Evolutionary conservation across 208 protist genomes (phyloP).

Genomic region (Herpetomonas samuelpessoai): DNA sequence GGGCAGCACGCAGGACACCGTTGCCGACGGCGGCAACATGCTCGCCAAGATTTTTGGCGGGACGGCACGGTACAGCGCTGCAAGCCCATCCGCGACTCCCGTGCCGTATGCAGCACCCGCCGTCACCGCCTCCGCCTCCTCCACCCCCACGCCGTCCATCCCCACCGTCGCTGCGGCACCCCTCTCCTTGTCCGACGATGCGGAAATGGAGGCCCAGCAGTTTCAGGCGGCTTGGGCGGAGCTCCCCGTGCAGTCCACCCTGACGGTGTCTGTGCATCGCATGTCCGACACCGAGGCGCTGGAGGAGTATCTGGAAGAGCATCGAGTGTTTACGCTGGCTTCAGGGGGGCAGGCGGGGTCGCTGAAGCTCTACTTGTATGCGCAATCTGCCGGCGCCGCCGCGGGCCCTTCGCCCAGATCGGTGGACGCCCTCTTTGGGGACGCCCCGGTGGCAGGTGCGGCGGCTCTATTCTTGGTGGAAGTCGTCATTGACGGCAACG

Average conservation of each 20-base stretch:
- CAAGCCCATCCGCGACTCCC: neutral
- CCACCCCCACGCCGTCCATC: neutral
- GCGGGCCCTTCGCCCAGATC: too few relatives aligned
- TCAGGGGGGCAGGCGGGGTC: slow-evolving; percentile 34
- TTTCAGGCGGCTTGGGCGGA: slow-evolving; percentile 42
- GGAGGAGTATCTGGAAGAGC: slow-evolving; percentile 34
- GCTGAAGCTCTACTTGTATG: slow-evolving; percentile 51
- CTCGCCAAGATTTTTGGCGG: neutral
- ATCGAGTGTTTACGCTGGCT: slow-evolving; percentile 48
- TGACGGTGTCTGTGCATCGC: slow-evolving; percentile 17
- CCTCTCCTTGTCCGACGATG: slow-evolving; percentile 31
- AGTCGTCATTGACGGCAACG: slow-evolving; percentile 21
- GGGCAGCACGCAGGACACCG: neutral
- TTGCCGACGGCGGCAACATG: neutral
- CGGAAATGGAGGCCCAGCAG: slow-evolving; percentile 29
- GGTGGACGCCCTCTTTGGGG: neutral
- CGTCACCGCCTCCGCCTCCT: neutral
- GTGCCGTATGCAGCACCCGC: neutral
- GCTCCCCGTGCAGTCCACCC: slow-evolving; percentile 7
- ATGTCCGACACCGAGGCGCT: slow-evolving; percentile 17
- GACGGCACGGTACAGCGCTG: neutral
- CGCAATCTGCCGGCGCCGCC: slow-evolving; percentile 21
- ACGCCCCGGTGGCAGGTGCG: neutral
- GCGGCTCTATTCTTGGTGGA: slow-evolving; percentile 33
- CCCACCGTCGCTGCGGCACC: neutral